Evolutionary conservation across 495 filamentous ascomycete genomes (phyloP).

Genomic region (Podospora appendiculata): DNA sequence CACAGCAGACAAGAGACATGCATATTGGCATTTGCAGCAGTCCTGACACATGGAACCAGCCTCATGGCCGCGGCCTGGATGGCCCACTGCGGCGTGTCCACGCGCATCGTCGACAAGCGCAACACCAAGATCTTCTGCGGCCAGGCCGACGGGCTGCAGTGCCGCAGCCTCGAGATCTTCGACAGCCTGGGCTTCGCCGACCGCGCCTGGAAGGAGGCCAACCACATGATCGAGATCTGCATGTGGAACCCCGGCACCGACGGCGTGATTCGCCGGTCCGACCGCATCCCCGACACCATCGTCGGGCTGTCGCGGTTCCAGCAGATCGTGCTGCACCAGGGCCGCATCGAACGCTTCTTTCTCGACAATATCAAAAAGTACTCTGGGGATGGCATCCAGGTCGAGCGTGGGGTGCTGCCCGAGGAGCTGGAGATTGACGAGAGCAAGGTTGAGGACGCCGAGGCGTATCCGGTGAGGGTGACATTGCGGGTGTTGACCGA

Average conservation of each 20-base stretch:
- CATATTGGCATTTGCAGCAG: too few species aligned
- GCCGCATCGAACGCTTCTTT: slow-evolving; percentile 49
- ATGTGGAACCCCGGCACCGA: slow-evolving; percentile 41
- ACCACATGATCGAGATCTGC: slow-evolving; percentile 42
- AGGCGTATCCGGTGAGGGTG: slow-evolving; percentile 48
- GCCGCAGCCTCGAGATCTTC: slow-evolving; percentile 55
- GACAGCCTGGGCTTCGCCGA: slow-evolving; percentile 60
- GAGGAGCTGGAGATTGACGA: slow-evolving; percentile 40
- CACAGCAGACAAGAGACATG: too few species aligned
- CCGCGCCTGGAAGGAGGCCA: slow-evolving; percentile 50
- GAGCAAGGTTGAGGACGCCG: slow-evolving; percentile 32
- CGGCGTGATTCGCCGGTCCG: slow-evolving; percentile 45
- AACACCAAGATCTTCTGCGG: slow-evolving; percentile 19
- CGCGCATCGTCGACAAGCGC: slow-evolving; percentile 56
- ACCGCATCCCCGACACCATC: slow-evolving; percentile 45
- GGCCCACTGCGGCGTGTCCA: slow-evolving; percentile 49
- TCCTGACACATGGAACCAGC: neutral
- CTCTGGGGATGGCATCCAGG: slow-evolving; percentile 33
- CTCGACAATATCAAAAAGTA: slow-evolving; percentile 39
- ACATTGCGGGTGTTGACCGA: slow-evolving; percentile 37
- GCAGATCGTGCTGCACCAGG: slow-evolving; percentile 48
- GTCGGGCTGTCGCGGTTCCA: slow-evolving; percentile 44
- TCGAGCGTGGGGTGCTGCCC: slow-evolving; percentile 47
- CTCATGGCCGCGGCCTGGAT: slow-evolving; percentile 60
- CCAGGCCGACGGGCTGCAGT: slow-evolving; percentile 20